A percentile compares a stretch with the other conserved stretches of the same genome.
Conservation (phyloP, 768 basidiomycete species). For the Boletellus emodensis region DNA sequence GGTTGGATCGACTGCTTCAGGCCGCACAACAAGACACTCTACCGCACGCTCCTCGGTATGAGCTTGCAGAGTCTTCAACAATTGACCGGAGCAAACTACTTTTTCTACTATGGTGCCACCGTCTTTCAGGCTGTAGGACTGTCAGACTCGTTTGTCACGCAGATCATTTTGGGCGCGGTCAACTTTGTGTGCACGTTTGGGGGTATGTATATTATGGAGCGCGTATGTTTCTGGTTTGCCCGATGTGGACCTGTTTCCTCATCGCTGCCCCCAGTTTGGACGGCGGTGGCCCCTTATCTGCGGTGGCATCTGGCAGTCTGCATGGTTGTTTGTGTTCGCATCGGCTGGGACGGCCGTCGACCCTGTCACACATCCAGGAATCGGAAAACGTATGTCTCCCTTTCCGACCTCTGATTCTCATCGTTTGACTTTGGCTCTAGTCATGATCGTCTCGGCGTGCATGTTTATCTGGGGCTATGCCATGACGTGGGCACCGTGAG, state of each 20-base stretch:
- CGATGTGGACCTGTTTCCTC: background rate
- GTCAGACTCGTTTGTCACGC: constrained; percentile 60
- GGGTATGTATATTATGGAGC: constrained; percentile 71
- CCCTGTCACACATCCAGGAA: constrained; percentile 42
- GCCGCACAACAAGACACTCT: constrained; percentile 51
- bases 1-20: constrained; percentile 72
- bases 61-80: constrained; percentile 67
- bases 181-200: constrained; percentile 71
- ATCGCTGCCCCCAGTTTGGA: constrained; percentile 45
- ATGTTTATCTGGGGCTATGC: constrained; percentile 72
- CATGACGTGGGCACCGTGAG: constrained; percentile 62
- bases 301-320: constrained; percentile 67
- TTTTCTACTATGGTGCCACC: constrained; percentile 66
- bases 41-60: constrained; percentile 64
- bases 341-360: constrained; percentile 63
- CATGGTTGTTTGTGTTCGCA: constrained; percentile 71
- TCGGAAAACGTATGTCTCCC: constrained; percentile 47
- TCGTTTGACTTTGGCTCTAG: constrained; percentile 20
- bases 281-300: constrained; percentile 60
- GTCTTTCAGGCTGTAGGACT: constrained; percentile 67
- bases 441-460: constrained; percentile 66
- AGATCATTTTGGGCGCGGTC: constrained; percentile 72
- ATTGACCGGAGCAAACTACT: constrained; percentile 67
- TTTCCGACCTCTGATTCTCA: background rate
- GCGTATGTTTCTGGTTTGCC: constrained; percentile 31